A percentile compares a stretch with the other conserved stretches of the same genome.
phyloP scores from a whole-genome alignment of 441 rosid genomes.

The Rhodomyrtus psidioides region DNA sequence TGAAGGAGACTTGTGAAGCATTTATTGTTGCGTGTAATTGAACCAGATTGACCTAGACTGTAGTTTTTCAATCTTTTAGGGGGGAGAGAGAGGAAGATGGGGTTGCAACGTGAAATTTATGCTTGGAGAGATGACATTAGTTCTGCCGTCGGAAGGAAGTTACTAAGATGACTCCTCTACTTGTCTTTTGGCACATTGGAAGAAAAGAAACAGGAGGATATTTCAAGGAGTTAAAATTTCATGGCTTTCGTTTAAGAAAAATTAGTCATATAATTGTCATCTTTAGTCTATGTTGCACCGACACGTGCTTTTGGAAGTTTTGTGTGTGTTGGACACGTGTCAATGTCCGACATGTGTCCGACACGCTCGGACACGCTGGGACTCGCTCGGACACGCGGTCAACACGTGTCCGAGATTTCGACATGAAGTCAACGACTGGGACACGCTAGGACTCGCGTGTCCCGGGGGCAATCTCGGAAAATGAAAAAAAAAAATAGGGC shows the following conservation, averaged over 20 bases:
- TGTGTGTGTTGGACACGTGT: no score
- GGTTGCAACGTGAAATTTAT: not conserved
- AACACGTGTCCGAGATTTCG: no score
- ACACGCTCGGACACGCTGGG: no score
- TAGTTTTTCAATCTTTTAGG: not conserved
- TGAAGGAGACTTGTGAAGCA: not conserved
- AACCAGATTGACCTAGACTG: not conserved
- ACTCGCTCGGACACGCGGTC: no score
- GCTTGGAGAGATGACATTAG: not conserved
- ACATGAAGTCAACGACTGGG: no score
- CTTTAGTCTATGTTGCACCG: no score
- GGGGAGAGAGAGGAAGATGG: not conserved
- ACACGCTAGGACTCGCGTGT: no score
- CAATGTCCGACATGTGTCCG: no score
- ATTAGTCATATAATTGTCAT: not conserved
- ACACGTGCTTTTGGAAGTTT: no score
- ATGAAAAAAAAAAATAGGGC: no score
- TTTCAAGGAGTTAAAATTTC: not conserved
- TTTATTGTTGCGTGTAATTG: not conserved
- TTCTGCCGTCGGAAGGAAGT: not conserved
- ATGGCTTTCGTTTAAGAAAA: not conserved
- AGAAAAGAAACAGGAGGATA: not conserved
- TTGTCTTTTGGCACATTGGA: not conserved
- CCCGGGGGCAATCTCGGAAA: no score
- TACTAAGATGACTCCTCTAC: not conserved